phyloP scores from a whole-genome alignment of 495 filamentous ascomycete genomes.

The Hypoxylon perforatum region DNA sequence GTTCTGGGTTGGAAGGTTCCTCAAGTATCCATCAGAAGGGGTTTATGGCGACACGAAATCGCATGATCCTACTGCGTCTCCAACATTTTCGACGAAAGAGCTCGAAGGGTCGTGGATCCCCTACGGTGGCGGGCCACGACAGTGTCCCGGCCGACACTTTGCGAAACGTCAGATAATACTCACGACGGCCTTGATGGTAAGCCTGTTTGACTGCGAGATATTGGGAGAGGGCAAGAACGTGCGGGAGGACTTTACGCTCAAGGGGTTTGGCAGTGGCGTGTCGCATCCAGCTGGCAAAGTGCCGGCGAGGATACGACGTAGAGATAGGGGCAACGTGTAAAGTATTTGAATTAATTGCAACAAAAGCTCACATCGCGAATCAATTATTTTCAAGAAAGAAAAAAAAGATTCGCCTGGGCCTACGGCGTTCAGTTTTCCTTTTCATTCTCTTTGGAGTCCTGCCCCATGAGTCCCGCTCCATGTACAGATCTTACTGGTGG shows the following conservation, averaged over 20 bases:
- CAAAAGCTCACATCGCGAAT: too few species aligned
- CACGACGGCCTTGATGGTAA: conserved; percentile 40
- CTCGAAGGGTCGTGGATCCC: conserved; percentile 51
- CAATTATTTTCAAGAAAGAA: too few species aligned
- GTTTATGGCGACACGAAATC: background rate
- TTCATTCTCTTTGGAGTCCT: too few species aligned
- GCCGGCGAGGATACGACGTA: conserved; percentile 29
- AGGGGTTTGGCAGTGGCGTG: conserved; percentile 41
- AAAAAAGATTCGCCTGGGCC: too few species aligned
- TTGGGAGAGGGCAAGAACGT: conserved; percentile 24
- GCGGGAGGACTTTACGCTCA: conserved; percentile 37
- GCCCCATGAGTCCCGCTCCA: too few species aligned
- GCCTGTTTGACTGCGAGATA: conserved; percentile 47
- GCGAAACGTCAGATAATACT: conserved; percentile 48
- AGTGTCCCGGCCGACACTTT: conserved; percentile 49
- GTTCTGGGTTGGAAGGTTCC: conserved; percentile 46
- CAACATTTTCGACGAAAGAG: conserved; percentile 44
- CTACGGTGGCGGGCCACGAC: conserved; percentile 45
- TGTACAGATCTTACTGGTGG: too few species aligned
- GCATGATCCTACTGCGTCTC: conserved; percentile 8
- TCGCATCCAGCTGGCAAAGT: conserved; percentile 34
- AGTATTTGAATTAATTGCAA: background rate
- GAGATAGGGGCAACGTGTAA: conserved; percentile 5
- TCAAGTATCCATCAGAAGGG: conserved; percentile 28
- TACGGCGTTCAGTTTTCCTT: too few species aligned